A percentile compares a stretch with the other conserved stretches of the same genome.
Conservation (phyloP, 768 basidiomycete genomes). For the Mycena kentingensis region DNA sequence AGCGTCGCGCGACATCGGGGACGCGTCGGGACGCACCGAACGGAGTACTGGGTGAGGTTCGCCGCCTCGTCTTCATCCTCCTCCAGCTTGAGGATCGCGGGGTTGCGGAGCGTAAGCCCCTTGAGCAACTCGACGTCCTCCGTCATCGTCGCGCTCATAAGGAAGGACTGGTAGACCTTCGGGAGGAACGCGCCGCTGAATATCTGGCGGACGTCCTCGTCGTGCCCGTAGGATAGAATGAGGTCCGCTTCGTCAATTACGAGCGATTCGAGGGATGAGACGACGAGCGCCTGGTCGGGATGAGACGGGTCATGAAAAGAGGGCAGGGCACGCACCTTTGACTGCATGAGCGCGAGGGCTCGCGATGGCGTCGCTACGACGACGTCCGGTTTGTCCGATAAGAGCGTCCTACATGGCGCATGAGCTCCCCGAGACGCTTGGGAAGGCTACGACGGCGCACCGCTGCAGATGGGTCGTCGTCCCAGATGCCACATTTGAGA, state of each 20-base stretch:
- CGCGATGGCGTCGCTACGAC: slow-evolving; percentile 80
- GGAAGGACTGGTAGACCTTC: slow-evolving; percentile 84
- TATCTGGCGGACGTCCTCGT: slow-evolving; percentile 79
- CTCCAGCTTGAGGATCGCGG: slow-evolving; percentile 83
- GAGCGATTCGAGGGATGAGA: slow-evolving; percentile 74
- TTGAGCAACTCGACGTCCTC: slow-evolving; percentile 93
- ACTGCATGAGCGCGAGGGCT: slow-evolving; percentile 64
- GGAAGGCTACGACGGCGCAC: slow-evolving; percentile 40
- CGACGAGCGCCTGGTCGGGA: slow-evolving; percentile 54
- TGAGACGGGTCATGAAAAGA: neutral
- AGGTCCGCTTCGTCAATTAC: slow-evolving; percentile 98
- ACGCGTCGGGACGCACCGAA: too few relatives aligned
- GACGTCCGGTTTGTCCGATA: slow-evolving; percentile 72
- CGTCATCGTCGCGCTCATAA: slow-evolving; percentile 98
- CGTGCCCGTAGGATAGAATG: slow-evolving; percentile 94
- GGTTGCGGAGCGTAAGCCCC: slow-evolving; percentile 86
- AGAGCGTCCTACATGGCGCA: slow-evolving; percentile 31
- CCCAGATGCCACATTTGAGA: slow-evolving; percentile 79
- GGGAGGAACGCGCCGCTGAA: slow-evolving; percentile 72
- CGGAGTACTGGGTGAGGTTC: slow-evolving; percentile 82
- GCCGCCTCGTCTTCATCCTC: slow-evolving; percentile 84
- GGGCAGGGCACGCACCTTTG: slow-evolving; percentile 52
- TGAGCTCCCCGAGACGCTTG: neutral
- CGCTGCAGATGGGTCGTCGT: slow-evolving; percentile 70
- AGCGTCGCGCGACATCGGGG: too few relatives aligned